A percentile compares a stretch with the other conserved stretches of the same genome.
Conservation (phyloP, 2,329 filamentous ascomycete species). For the Aspergillus sp. region DNA sequence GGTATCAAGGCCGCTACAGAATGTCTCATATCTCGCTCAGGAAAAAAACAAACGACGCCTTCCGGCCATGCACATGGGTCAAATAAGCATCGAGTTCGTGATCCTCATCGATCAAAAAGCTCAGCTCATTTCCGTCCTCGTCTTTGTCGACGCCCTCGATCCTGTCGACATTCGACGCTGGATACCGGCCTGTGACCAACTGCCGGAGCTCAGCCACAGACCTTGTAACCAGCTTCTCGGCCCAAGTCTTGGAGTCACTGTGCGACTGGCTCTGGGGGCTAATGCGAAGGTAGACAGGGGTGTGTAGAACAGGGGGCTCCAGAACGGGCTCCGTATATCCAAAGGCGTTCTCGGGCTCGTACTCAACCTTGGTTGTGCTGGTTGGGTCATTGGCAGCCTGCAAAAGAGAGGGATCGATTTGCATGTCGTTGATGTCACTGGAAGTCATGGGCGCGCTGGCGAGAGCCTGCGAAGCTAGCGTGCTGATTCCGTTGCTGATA, state of each 20-base stretch:
- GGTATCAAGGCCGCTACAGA: constrained; percentile 2
- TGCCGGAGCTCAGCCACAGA: constrained; percentile 55
- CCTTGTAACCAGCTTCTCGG: constrained; percentile 50
- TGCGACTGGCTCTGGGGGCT: constrained; percentile 53
- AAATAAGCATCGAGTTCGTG: constrained; percentile 65
- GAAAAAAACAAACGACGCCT: constrained; percentile 44
- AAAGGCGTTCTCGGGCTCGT: constrained; percentile 22
- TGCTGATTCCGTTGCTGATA: constrained; percentile 34
- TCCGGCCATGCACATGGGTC: constrained; percentile 49
- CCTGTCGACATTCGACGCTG: constrained; percentile 48
- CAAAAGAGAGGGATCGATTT: constrained; percentile 55
- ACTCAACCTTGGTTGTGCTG: constrained; percentile 25
- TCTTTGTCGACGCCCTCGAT: constrained; percentile 60
- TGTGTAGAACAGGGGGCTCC: constrained; percentile 26
- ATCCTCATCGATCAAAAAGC: constrained; percentile 58
- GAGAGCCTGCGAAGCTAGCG: constrained; percentile 35
- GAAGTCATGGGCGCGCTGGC: constrained; percentile 31
- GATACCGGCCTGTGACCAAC: constrained; percentile 52
- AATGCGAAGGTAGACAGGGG: constrained; percentile 61
- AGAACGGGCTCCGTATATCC: constrained; percentile 31
- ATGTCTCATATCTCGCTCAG: constrained; percentile 22
- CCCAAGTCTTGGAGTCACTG: constrained; percentile 47
- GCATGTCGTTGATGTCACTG: constrained; percentile 43
- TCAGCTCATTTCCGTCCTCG: constrained; percentile 51
- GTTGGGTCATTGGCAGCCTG: constrained; percentile 46